phyloP scores from a whole-genome alignment of 2,329 filamentous ascomycete genomes.

The Neonectria faginata region DNA sequence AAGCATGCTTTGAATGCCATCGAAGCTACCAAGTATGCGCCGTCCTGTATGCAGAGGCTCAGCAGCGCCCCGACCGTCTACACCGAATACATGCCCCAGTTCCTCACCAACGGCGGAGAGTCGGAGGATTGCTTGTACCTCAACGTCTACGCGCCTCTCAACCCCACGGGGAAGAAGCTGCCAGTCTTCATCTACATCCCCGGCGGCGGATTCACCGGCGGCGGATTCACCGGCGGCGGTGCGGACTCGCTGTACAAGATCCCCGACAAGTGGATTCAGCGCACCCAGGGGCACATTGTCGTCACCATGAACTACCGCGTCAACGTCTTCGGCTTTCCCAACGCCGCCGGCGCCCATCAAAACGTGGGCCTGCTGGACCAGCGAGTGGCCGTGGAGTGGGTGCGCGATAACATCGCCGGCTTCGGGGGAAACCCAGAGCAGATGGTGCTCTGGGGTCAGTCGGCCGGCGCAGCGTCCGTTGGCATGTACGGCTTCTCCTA shows the following conservation, averaged over 20 bases:
- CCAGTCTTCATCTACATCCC: slow-evolving; percentile 43
- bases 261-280: slow-evolving; percentile 39
- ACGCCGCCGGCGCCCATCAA: slow-evolving; percentile 37
- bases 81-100: slow-evolving; percentile 51
- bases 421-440: slow-evolving; percentile 42
- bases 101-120: slow-evolving; percentile 52
- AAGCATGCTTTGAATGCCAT: slow-evolving; percentile 40
- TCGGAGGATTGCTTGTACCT: slow-evolving; percentile 52
- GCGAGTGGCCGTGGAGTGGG: slow-evolving; percentile 42
- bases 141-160: slow-evolving; percentile 49
- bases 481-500: slow-evolving; percentile 61
- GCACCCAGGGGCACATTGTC: slow-evolving; percentile 54
- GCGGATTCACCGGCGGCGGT: slow-evolving; percentile 55
- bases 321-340: slow-evolving; percentile 54
- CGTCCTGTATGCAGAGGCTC: slow-evolving; percentile 47
- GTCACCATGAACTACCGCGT: slow-evolving; percentile 60
- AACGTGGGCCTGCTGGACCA: slow-evolving; percentile 42
- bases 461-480: slow-evolving; percentile 48
- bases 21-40: slow-evolving; percentile 43
- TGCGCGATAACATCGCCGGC: slow-evolving; percentile 42
- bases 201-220: slow-evolving; percentile 57
- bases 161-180: slow-evolving; percentile 31
- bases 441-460: slow-evolving; percentile 46
- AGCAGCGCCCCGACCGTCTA: slow-evolving; percentile 49
- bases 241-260: slow-evolving; percentile 65